Percentiles rank a stretch among this genome's conserved stretches.
Conservation (phyloP, 768 basidiomycete genomes). For the Gelatoporia subvermispora region DNA sequence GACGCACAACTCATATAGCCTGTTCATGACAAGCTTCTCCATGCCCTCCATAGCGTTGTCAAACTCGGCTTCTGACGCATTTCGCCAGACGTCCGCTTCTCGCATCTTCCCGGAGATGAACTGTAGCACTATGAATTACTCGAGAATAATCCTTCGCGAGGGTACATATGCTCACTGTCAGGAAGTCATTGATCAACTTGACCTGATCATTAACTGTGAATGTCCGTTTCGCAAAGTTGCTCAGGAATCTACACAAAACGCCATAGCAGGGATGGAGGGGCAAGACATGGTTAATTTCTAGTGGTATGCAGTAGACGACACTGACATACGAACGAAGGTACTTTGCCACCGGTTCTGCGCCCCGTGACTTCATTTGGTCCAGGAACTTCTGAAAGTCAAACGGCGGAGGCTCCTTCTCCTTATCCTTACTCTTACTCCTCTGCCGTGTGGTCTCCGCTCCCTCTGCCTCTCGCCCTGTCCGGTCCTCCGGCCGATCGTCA, state of each 20-base stretch:
- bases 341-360: slow-evolving; percentile 90
- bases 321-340: slow-evolving; percentile 87
- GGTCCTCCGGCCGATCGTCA: slow-evolving; percentile 9
- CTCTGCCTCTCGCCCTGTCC: slow-evolving; percentile 7
- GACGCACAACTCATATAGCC: slow-evolving; percentile 89
- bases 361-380: slow-evolving; percentile 86
- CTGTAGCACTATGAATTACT: slow-evolving; percentile 31
- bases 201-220: slow-evolving; percentile 93
- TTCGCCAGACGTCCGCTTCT: slow-evolving; percentile 77
- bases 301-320: slow-evolving; percentile 1
- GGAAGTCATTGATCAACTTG: slow-evolving; percentile 92
- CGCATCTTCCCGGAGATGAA: slow-evolving; percentile 91
- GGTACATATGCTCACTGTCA: slow-evolving; percentile 50
- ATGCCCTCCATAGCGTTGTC: slow-evolving; percentile 97
- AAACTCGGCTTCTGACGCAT: slow-evolving; percentile 75
- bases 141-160: slow-evolving; percentile 7
- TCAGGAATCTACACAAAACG: slow-evolving; percentile 65
- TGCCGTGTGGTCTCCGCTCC: slow-evolving; percentile 18
- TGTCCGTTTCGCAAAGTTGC: slow-evolving; percentile 87
- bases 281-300: slow-evolving; percentile 1
- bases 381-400: slow-evolving; percentile 96
- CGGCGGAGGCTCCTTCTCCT: slow-evolving; percentile 33
- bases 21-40: slow-evolving; percentile 99
- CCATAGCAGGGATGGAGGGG: background rate
- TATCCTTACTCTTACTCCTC: slow-evolving; percentile 16